These are phyloP conservation scores for Globisporangium takayamanum DNA, from an alignment of 352 stramenopile genomes.

Conservation along the genomic window DNA sequence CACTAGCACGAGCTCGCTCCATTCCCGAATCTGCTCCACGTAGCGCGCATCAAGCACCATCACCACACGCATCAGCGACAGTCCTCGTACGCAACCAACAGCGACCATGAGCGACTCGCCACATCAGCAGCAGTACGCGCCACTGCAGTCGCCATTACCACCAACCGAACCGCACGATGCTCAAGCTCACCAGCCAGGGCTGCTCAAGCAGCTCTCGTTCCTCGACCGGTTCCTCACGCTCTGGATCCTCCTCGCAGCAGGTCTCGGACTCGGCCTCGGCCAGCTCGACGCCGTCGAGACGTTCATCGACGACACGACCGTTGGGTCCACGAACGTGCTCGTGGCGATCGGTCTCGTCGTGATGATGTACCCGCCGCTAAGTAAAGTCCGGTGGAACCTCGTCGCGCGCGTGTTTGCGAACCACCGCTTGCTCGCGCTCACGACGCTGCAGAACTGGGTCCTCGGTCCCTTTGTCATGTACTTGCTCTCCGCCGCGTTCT, in stretches of 20 bases:
- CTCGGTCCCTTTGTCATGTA: conserved; percentile 52
- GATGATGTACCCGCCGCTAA: conserved; percentile 61
- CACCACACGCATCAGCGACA: too few species aligned
- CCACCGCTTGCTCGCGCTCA: conserved; percentile 43
- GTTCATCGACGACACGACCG: conserved; percentile 38
- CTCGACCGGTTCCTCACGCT: conserved; percentile 56
- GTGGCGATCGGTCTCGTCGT: conserved; percentile 42
- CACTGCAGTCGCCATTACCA: too few species aligned
- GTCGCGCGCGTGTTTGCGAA: conserved; percentile 31
- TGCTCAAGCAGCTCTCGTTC: conserved; percentile 22
- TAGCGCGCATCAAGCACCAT: too few species aligned
- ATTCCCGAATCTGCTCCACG: too few species aligned
- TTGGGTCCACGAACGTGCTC: conserved; percentile 42
- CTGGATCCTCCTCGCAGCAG: conserved; percentile 49
- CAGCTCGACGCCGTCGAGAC: conserved; percentile 32
- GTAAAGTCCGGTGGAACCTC: conserved; percentile 48
- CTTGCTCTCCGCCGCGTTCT: conserved; percentile 40
- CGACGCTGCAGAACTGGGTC: conserved; percentile 57
- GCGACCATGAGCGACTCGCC: too few species aligned
- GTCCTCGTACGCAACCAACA: too few species aligned
- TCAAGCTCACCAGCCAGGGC: too few species aligned
- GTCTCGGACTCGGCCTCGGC: conserved; percentile 31
- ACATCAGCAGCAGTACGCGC: too few species aligned
- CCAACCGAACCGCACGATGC: too few species aligned
- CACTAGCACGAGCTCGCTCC: too few species aligned